Evolutionary conservation across 768 basidiomycete species (phyloP), one percentile per base, ranked within the genome.

Genomic region (Lactarius indigo): DNA sequence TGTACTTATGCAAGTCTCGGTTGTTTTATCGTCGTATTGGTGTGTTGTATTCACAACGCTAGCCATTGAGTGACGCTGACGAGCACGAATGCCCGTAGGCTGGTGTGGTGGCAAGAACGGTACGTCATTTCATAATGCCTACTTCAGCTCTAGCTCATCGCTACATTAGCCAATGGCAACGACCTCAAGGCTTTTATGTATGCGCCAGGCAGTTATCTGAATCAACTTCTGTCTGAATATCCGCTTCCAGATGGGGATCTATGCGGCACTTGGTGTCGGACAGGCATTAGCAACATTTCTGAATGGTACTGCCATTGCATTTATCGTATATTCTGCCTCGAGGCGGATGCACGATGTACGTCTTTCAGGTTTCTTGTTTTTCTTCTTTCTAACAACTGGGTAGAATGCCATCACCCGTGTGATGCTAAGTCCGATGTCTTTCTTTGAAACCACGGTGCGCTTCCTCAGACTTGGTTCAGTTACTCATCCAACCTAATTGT

Each of bases 351-450:
- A 93, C 72, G 80, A 77, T 65, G 87, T 85, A 54, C 33, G 82
- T 70, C 33, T 26, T 63, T 10, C 17, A 15, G 10, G 47, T 20
- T 28, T 30, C 13, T 0, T 13, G 7, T 1, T 20, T 42, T 7
- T 18, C n/a, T 2, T 2, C 3, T 47, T 20, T 57, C 31, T 26
- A 50, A 42, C 56, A 10, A 20, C 17, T 20, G 12, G 30, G 64
- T 69, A 88, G 86, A 77, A 76, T 66, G 87, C 91, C 5, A 84
- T 91, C 63, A 76, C 79, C 9, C 84, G 88, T 26, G 84, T 94
- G 57, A 84, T 96, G 83, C 85, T 87, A 74, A 91, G 92, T 0
- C 93, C 94, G 0, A 94, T 92, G 88, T 87, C 86, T 9, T 95
- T 94, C 79, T 96, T 94, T 73, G 94, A 96, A 73, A 94, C 88